Base-by-base conservation (phyloP, 208 protist species). In the Herpetomonas tarakana region DNA sequence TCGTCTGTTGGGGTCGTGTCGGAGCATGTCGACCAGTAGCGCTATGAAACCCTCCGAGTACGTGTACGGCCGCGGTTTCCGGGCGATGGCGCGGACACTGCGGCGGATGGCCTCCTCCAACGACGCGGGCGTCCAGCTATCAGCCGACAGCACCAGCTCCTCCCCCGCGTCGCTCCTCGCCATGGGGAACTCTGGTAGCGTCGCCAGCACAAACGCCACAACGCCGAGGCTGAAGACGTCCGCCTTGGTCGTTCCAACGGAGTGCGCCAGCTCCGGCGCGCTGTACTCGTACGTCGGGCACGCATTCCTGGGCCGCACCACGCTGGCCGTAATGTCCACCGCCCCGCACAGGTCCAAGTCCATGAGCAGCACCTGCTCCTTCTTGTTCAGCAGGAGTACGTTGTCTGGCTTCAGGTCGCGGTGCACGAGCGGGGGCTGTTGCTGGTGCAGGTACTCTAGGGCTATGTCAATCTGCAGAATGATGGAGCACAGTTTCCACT, bases 361-460 rank as follows among this genome's bases (percentile, higher is more conserved):
- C 81, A 93, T 91, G 19, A 96, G 70, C 53, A 96, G 71, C 22
- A 91, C 87, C 58, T 92, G 86, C 57, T 91, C 81, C 59, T 85
- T 73, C 30, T 91, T 74, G 58, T 82, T 86, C 14, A 91, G 63
- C 26, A 96, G 39, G 16, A 97, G 56, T 27, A 97, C 79, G 65
- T 97, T 97, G 44, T 93, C 88, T 0, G 86, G 91, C 61, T 97
- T 97, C 29, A 97, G 81, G 62, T 97, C 91, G 14, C 82, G 71
- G 45, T 97, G 91, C 53, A 89, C 78, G 19, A 97, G 60, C 26
- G 90, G 86, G 24, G 90, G 90, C 19, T 64, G 64, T 46, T 84
- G 83, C 22, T 62, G 71, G 65, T 95, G 88, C 58, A 97, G 69
- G 64, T 95, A 95, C 26, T 81, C 56, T 18, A 97, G 68, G 2